A percentile compares a stretch with the other conserved stretches of the same genome.
Conservation (phyloP, 108 stramenopile genomes). For the Nitzschia putrida region DNA sequence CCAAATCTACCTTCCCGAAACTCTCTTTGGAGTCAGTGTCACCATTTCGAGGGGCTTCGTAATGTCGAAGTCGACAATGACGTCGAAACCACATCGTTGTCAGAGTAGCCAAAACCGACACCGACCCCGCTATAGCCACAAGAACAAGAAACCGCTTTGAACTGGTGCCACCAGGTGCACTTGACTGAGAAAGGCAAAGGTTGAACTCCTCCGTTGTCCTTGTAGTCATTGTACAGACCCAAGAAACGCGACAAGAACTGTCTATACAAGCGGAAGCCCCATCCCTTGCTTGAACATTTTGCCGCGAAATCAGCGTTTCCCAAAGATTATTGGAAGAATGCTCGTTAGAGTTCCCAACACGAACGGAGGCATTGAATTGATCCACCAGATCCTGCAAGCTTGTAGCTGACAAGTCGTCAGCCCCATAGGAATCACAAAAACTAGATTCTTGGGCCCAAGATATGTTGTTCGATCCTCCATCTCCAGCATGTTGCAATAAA, state of each 20-base stretch:
- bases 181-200: background rate
- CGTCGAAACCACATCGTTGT: too few species aligned
- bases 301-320: slow-evolving; percentile 9
- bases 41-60: too few species aligned
- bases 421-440: slow-evolving; percentile 17
- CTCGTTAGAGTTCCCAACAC: background rate
- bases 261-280: background rate
- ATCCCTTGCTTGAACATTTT: slow-evolving; percentile 2
- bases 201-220: slow-evolving; percentile 16
- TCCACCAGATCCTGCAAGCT: slow-evolving; percentile 5
- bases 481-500: background rate
- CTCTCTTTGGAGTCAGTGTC: too few species aligned
- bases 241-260: slow-evolving; percentile 7
- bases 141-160: too few species aligned
- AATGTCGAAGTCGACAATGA: too few species aligned
- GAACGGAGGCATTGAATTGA: background rate
- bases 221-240: slow-evolving; percentile 25
- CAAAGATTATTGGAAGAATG: slow-evolving; percentile 1
- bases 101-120: too few species aligned
- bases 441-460: slow-evolving; percentile 8
- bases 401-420: background rate
- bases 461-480: background rate
- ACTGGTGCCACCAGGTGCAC: too few species aligned
- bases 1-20: too few species aligned
- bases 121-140: too few species aligned